These are phyloP conservation scores for Besnoitia besnoiti DNA, from an alignment of 169 alveolate genomes.

Conservation along the genomic window DNA sequence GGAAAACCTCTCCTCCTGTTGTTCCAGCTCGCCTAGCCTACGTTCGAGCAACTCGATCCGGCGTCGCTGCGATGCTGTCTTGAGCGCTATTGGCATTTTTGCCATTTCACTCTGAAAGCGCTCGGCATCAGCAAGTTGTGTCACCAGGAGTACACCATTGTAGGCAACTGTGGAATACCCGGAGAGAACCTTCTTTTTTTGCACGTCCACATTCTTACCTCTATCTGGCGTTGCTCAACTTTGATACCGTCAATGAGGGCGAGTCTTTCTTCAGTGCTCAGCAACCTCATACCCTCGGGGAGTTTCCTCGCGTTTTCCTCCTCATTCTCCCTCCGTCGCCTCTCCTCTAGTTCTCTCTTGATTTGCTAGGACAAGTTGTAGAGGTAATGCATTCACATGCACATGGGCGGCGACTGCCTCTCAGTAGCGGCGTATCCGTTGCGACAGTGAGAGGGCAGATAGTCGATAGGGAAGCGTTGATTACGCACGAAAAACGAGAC, in stretches of 20 bases:
- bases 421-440: too few relatives aligned
- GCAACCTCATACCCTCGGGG: background rate
- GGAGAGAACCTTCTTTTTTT: background rate
- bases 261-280: constrained; percentile 10
- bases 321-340: background rate
- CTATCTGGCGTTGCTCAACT: background rate
- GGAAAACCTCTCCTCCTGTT: background rate
- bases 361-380: background rate
- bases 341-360: background rate
- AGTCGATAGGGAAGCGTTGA: too few relatives aligned
- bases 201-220: background rate
- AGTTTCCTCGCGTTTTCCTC: background rate
- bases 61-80: background rate
- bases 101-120: background rate
- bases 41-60: constrained; percentile 26
- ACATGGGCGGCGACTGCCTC: background rate
- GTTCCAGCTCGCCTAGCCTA: background rate
- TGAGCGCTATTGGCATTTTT: background rate
- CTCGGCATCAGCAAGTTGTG: too few relatives aligned
- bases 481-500: too few relatives aligned
- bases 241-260: background rate
- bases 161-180: background rate
- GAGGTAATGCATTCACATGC: background rate
- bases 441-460: too few relatives aligned
- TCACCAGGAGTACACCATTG: too few relatives aligned